Conservation (phyloP, 257 asterid species). For the Nicotiana obtusifolia region DNA sequence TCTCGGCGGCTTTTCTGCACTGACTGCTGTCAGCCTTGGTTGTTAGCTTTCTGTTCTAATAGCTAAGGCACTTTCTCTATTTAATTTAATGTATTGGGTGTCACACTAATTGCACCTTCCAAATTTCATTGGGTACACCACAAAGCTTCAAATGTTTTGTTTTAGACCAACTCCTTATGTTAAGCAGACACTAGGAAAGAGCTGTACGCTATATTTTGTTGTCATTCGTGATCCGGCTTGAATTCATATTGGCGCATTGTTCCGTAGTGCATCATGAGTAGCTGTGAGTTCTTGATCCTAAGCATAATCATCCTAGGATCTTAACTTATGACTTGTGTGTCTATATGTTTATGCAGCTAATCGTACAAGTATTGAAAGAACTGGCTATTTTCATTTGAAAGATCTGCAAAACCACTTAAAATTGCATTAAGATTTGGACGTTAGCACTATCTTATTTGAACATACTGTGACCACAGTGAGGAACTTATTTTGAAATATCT, state of each 20-base stretch:
- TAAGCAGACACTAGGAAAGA: not conserved
- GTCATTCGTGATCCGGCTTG: not conserved
- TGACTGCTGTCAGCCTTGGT: not conserved
- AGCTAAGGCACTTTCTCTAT: not conserved
- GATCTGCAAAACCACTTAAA: not conserved
- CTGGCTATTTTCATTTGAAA: conserved; percentile 8
- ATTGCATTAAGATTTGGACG: not conserved
- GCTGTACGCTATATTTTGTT: not conserved
- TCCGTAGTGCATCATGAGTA: not conserved
- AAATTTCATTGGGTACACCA: not conserved
- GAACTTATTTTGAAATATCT: not conserved
- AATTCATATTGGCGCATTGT: not conserved
- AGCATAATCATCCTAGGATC: not conserved
- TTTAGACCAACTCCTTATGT: not conserved
- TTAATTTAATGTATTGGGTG: not conserved
- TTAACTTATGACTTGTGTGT: not conserved
- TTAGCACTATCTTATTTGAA: not conserved
- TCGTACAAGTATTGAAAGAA: not conserved
- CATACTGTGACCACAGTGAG: not conserved
- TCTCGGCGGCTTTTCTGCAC: not conserved
- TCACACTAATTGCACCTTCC: not conserved
- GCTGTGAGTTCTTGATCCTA: not conserved
- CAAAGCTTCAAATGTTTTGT: not conserved
- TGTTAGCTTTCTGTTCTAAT: not conserved
- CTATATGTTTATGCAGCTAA: not conserved